phyloP scores from a whole-genome alignment of 1,284 basidiomycete species.

The Ustilago nuda region DNA sequence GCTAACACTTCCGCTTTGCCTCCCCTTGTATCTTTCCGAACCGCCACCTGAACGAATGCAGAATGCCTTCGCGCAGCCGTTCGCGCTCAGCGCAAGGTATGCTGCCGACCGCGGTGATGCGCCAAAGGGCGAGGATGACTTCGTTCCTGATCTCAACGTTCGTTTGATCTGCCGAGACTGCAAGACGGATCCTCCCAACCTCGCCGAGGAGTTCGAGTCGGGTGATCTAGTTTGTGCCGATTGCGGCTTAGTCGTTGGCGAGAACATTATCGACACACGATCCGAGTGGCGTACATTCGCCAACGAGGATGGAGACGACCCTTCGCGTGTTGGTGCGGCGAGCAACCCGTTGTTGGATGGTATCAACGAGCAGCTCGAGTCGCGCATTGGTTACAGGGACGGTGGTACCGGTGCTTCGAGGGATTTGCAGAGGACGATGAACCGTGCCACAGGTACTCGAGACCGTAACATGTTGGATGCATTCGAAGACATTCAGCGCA shows the following conservation, averaged over 20 bases:
- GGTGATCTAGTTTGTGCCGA: slow-evolving; percentile 97
- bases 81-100: slow-evolving; percentile 62
- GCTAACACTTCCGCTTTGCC: slow-evolving; percentile 3
- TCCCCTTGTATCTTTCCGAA: slow-evolving; percentile 1
- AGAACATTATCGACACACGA: slow-evolving; percentile 95
- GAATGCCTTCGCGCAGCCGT: slow-evolving; percentile 60
- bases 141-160: slow-evolving; percentile 65
- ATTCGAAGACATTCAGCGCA: slow-evolving; percentile 89
- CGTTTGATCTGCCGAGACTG: slow-evolving; percentile 83
- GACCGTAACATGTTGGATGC: slow-evolving; percentile 87
- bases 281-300: slow-evolving; percentile 99
- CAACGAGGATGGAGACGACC: slow-evolving; percentile 95
- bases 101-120: slow-evolving; percentile 60
- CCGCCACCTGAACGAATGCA: neutral
- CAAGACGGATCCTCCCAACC: slow-evolving; percentile 88
- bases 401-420: slow-evolving; percentile 91
- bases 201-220: slow-evolving; percentile 95
- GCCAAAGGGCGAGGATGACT: slow-evolving; percentile 58
- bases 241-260: slow-evolving; percentile 94
- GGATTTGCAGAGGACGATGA: slow-evolving; percentile 90
- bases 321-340: slow-evolving; percentile 98
- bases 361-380: slow-evolving; percentile 91
- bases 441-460: slow-evolving; percentile 76
- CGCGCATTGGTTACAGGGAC: slow-evolving; percentile 92
- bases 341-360: slow-evolving; percentile 89